Evolutionary conservation across 148 eudicot species (phyloP).

Genomic region (Nepenthes mirabilis): DNA sequence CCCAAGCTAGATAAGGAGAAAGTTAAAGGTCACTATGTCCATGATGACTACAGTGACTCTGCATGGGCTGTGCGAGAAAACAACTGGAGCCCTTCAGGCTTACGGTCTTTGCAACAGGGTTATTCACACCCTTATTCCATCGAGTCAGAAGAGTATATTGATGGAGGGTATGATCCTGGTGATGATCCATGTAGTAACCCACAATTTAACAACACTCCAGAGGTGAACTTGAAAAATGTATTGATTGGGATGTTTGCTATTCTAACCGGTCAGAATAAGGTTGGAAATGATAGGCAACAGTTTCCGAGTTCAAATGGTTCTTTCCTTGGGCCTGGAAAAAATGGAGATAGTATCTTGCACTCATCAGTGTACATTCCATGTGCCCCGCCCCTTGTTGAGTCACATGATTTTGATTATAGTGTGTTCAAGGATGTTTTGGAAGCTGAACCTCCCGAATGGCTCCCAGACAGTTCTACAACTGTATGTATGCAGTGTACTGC

Average conservation of each 20-base stretch:
- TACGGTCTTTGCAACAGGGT: slow-evolving; percentile 20
- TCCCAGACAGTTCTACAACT: slow-evolving; percentile 54
- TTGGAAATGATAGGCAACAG: slow-evolving; percentile 17
- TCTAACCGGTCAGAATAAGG: slow-evolving; percentile 67
- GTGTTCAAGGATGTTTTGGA: slow-evolving; percentile 57
- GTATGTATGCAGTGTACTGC: slow-evolving; percentile 56
- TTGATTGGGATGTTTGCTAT: slow-evolving; percentile 71
- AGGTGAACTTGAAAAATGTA: slow-evolving; percentile 84
- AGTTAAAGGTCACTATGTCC: slow-evolving; percentile 28
- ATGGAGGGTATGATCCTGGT: slow-evolving; percentile 47
- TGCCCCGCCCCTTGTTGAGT: slow-evolving; percentile 91
- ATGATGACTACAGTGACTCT: slow-evolving; percentile 47
- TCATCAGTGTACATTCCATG: slow-evolving; percentile 92
- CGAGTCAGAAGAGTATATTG: slow-evolving; percentile 52
- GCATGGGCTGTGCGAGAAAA: slow-evolving; percentile 38
- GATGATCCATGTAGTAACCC: slow-evolving; percentile 31
- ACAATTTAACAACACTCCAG: slow-evolving; percentile 38
- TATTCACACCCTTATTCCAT: slow-evolving; percentile 28
- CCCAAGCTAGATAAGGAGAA: slow-evolving; percentile 39
- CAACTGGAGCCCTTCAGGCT: slow-evolving; percentile 13
- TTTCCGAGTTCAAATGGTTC: slow-evolving; percentile 56
- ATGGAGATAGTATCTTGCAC: slow-evolving; percentile 77
- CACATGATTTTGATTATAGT: slow-evolving; percentile 41
- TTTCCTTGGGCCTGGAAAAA: slow-evolving; percentile 69
- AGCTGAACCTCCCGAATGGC: slow-evolving; percentile 58